Evolutionary conservation across 495 filamentous ascomycete genomes (phyloP).

Genomic region (Neurospora hispaniola): DNA sequence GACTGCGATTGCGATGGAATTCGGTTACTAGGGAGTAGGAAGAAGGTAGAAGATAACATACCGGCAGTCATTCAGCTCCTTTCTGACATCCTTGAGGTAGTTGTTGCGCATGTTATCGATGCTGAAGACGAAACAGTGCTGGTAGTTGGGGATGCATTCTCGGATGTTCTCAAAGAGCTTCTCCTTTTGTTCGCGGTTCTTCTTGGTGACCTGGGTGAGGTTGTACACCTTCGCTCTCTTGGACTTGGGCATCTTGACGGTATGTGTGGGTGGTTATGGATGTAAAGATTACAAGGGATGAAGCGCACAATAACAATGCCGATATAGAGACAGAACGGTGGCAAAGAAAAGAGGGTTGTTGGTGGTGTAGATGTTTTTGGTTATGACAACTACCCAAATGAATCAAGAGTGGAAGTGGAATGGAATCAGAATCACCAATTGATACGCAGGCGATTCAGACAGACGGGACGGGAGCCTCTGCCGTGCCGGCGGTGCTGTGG

Average conservation of each 20-base stretch:
- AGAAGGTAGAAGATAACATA: conserved; percentile 26
- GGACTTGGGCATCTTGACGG: conserved; percentile 77
- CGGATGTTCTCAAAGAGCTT: conserved; percentile 80
- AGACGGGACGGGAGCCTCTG: neutral
- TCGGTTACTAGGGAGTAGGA: neutral
- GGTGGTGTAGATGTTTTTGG: neutral
- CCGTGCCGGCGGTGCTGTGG: neutral
- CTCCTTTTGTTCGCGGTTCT: conserved; percentile 77
- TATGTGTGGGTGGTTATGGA: neutral
- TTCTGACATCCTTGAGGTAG: conserved; percentile 83
- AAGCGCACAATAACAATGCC: neutral
- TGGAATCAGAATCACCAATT: neutral
- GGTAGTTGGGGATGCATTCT: conserved; percentile 74
- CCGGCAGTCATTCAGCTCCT: conserved; percentile 76
- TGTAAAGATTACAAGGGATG: neutral
- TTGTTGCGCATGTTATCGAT: conserved; percentile 99
- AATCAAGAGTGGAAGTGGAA: neutral
- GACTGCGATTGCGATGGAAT: neutral
- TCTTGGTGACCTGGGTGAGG: conserved; percentile 83
- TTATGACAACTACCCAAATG: neutral
- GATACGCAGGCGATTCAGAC: neutral
- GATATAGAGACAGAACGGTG: neutral
- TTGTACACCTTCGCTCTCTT: conserved; percentile 85
- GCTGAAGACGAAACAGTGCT: conserved; percentile 83
- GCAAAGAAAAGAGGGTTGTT: neutral